A percentile compares a stretch with the other conserved stretches of the same genome.
phyloP scores from a whole-genome alignment of 306 rosid genomes.

The Canavalia gladiata region DNA sequence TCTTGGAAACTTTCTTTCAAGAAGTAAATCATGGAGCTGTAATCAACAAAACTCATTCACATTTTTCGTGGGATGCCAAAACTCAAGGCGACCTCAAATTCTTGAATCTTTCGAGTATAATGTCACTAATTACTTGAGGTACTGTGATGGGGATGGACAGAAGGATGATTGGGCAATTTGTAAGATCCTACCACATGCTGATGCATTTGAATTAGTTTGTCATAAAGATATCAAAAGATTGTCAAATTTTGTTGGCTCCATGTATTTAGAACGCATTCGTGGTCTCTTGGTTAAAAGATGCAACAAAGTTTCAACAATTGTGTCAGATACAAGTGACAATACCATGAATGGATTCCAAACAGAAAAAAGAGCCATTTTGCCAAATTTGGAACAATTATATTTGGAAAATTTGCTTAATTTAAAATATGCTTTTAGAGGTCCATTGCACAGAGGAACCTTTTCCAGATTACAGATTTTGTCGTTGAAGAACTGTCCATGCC shows the following conservation, averaged over 20 bases:
- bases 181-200: slow-evolving; percentile 39
- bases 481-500: slow-evolving; percentile 34
- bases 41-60: slow-evolving; percentile 29
- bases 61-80: slow-evolving; percentile 46
- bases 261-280: slow-evolving; percentile 29
- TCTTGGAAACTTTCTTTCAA: slow-evolving; percentile 38
- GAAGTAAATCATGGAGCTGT: slow-evolving; percentile 6
- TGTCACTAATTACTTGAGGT: slow-evolving; percentile 42
- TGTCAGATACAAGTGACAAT: neutral
- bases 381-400: slow-evolving; percentile 45
- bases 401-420: slow-evolving; percentile 33
- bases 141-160: slow-evolving; percentile 3
- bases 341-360: neutral
- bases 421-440: slow-evolving; percentile 34
- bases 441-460: slow-evolving; percentile 27
- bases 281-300: slow-evolving; percentile 45
- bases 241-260: slow-evolving; percentile 30
- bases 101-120: slow-evolving; percentile 45
- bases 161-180: slow-evolving; percentile 16
- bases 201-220: slow-evolving; percentile 46
- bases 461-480: slow-evolving; percentile 31
- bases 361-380: neutral
- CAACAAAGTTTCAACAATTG: slow-evolving; percentile 30
- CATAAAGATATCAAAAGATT: slow-evolving; percentile 26
- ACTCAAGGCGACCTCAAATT: slow-evolving; percentile 31